Evolutionary conservation across 306 rosid genomes (phyloP), one percentile per base, ranked within the genome.

Genomic region (Canavalia ensiformis): DNA sequence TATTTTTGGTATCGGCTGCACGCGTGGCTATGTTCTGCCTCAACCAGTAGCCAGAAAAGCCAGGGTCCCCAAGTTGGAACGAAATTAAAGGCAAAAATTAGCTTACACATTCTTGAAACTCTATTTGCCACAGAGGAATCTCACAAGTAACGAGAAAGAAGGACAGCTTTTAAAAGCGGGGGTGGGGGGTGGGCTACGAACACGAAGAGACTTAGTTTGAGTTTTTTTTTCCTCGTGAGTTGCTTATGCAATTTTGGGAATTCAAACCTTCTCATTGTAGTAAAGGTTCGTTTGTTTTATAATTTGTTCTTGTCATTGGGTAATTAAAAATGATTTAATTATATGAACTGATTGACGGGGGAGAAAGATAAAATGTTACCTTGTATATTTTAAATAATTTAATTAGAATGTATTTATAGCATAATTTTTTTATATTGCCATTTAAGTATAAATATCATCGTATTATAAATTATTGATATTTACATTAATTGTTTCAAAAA

Each of bases 121-220:
- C 60, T 64, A 67, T 28, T 34, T 77, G 73, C 74, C 28, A 0
- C 4, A 44, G 63, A 77, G 68, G 79, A 84, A 87, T 87, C 85
- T 84, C 80, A 77, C 90, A 78, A 87, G 88, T 84, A 81, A 81
- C 88, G 64, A 84, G 25, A 84, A 84, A 77, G 86, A 65, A 60
- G n/a, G 70, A 67, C 56, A 77, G 11, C 88, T 77, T 84, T 81
- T 52, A 18, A 18, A 18, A 18, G 25, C 25, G 25, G 25, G 25
- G 25, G 25, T 18, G 25, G 25, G 25, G 25, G 25, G 25, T 18
- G 25, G 25, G 37, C 45, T 35, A 54, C 12, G 28, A 73, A 33
- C n/a, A 6, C 25, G 49, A 31, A 10, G 50, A 37, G 7, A 63
- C 12, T 34, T n/a, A 0, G 18, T 74, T 42, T 10, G 31, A 29